Percentiles rank a stretch among this genome's conserved stretches.
Conservation (phyloP, 352 stramenopile genomes). For the Thalassiosira pacifica region DNA sequence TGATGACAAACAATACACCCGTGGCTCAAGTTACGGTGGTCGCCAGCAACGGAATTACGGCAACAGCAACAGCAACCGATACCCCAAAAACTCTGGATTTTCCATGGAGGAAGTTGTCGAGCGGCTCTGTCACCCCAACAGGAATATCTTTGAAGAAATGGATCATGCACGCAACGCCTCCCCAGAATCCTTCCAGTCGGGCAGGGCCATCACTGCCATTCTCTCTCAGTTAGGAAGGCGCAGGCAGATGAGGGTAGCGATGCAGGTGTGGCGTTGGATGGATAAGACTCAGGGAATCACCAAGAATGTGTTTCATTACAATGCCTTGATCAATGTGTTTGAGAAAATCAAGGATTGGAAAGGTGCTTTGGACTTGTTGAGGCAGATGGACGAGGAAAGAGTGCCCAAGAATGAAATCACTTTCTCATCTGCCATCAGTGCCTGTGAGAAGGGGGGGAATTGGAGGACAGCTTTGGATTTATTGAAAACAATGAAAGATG, state of each 20-base stretch:
- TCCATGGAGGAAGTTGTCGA: constrained; percentile 73
- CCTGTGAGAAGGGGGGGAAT: constrained; percentile 84
- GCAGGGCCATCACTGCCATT: constrained; percentile 76
- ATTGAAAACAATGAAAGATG: constrained; percentile 83
- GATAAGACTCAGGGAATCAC: constrained; percentile 65
- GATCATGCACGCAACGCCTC: constrained; percentile 55
- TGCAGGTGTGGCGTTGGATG: constrained; percentile 82
- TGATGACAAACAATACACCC: constrained; percentile 52
- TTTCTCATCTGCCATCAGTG: constrained; percentile 82
- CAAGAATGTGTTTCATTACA: constrained; percentile 84
- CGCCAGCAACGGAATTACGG: not conserved
- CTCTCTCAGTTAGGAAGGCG: constrained; percentile 73
- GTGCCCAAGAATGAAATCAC: constrained; percentile 86
- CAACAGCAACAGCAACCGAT: constrained; percentile 29
- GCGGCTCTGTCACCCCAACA: constrained; percentile 46
- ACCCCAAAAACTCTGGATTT: constrained; percentile 34
- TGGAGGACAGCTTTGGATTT: constrained; percentile 83
- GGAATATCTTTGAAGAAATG: constrained; percentile 70
- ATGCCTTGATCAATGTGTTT: constrained; percentile 82
- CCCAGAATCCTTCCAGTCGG: constrained; percentile 69
- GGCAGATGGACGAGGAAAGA: constrained; percentile 82
- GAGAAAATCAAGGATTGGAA: constrained; percentile 83
- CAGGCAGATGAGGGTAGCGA: constrained; percentile 70
- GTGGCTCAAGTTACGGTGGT: constrained; percentile 32
- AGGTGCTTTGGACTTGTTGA: constrained; percentile 75